Evolutionary conservation across 169 alveolate genomes (phyloP).

Genomic region (Plasmodium reichenowi): DNA sequence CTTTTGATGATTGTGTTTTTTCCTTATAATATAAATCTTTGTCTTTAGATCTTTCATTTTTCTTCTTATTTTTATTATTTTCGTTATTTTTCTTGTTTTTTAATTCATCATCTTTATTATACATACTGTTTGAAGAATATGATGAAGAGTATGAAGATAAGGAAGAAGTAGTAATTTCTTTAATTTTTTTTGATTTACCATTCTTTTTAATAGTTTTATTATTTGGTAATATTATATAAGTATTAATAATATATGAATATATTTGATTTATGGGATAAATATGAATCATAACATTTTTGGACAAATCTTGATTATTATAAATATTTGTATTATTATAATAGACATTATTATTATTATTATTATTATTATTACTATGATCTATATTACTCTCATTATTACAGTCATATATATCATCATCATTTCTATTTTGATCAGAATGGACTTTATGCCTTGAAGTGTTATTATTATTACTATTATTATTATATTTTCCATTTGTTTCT

Average conservation of each 20-base stretch:
- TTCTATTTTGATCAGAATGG: not conserved
- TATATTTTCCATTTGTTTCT: slow-evolving; percentile 35
- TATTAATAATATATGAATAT: slow-evolving; percentile 12
- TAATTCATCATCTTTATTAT: not conserved
- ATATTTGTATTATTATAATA: not conserved
- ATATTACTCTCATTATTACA: not conserved
- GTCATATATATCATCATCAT: not conserved
- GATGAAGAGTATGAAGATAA: not conserved
- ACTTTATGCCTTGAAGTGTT: no score
- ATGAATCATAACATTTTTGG: not conserved
- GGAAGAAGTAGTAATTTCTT: not conserved
- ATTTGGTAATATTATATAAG: not conserved
- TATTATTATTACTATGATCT: not conserved
- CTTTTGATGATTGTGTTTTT: not conserved
- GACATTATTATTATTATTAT: not conserved
- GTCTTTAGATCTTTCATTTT: not conserved
- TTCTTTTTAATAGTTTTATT: not conserved
- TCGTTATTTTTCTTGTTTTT: slow-evolving; percentile 10
- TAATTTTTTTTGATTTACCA: not conserved
- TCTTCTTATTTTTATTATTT: not conserved
- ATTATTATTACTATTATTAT: not conserved
- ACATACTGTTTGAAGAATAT: not conserved
- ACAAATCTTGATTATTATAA: not conserved
- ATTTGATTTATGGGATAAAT: slow-evolving; percentile 13
- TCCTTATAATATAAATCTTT: not conserved